Conservation (phyloP, 2,329 filamentous ascomycete species). For the Chaetomiaceae sp. region DNA sequence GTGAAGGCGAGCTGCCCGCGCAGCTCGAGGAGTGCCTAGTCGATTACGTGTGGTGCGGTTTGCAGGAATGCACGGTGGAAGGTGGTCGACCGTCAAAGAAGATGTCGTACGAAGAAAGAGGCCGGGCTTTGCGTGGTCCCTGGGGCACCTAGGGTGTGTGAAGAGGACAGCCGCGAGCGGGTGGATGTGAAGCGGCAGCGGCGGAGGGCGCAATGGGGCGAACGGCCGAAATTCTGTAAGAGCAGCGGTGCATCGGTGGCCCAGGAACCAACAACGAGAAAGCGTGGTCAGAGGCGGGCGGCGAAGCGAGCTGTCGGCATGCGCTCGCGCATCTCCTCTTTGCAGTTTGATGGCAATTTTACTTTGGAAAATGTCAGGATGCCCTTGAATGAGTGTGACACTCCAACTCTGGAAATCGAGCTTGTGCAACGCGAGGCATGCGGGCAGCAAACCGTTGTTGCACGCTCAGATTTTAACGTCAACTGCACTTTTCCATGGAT, state of each 20-base stretch:
- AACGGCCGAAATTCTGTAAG: background rate
- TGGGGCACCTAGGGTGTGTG: background rate
- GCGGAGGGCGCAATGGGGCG: constrained; percentile 1
- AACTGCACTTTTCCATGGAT: background rate
- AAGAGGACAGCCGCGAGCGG: background rate
- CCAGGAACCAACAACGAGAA: constrained; percentile 4
- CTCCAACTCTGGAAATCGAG: background rate
- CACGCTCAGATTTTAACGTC: background rate
- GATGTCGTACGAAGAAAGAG: background rate
- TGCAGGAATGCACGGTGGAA: constrained; percentile 17
- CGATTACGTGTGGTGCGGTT: constrained; percentile 12
- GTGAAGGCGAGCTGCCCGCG: constrained; percentile 63
- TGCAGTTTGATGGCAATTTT: background rate
- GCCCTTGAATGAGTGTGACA: constrained; percentile 9
- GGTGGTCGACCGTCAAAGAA: constrained; percentile 2
- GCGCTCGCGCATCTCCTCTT: constrained; percentile 8
- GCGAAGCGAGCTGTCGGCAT: constrained; percentile 8
- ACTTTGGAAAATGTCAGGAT: background rate
- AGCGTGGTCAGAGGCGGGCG: constrained; percentile 9
- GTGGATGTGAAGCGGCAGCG: background rate
- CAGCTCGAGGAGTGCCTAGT: constrained; percentile 46
- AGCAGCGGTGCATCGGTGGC: constrained; percentile 9
- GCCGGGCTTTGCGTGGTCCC: background rate
- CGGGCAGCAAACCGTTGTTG: constrained; percentile 2
- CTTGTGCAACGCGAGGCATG: constrained; percentile 11